Base-by-base conservation (phyloP, 2,329 filamentous ascomycete genomes). In the Fusarium transvaalense region DNA sequence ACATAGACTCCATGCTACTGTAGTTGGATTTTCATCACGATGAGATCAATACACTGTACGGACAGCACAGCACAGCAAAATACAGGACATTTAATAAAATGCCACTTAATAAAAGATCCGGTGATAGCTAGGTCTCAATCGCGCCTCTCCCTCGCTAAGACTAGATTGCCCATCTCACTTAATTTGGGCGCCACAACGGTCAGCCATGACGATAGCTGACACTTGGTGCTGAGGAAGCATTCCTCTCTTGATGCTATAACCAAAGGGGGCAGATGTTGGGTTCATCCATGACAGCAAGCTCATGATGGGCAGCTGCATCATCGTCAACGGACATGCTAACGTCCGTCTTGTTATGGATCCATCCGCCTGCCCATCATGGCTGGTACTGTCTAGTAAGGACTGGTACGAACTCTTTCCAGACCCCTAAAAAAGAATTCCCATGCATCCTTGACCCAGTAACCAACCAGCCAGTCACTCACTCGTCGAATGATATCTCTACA, bases 381-480 rank as follows among this genome's bases (percentile, higher is more conserved):
- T 50, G 41, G 46, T 53, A 51, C 37, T 68, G 61, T 47, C 56
- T 50, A 37, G 46, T 53, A 51, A 27, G 39, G 21, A 35, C 23
- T 27, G 21, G 8, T 43, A n/a, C 51, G 25, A 66, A 66, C 58
- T 48, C 46, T 47, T 10, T 54, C n/a, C 25, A 55, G 37, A 53
- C 45, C 53, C 61, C 51, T 64, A 70, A 70, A 64, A 70, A 70
- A 54, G 46, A 29, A 61, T 51, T 21, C 59, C 59, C 59, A 54
- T 69, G 34, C 46, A 51, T 37, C 25, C 51, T 37, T 65, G 64
- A 38, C 61, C 56, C 48, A 56, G 57, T 66, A 67, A 59, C 63
- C 58, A 52, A 52, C 58, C 63, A 56, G 38, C 58, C 63, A 56
- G 38, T 41, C 51, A 37, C 56, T 70, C 58, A 19, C 54, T 68